Evolutionary conservation across 2,329 filamentous ascomycete species (phyloP).

Genomic region (Monilinia laxa): DNA sequence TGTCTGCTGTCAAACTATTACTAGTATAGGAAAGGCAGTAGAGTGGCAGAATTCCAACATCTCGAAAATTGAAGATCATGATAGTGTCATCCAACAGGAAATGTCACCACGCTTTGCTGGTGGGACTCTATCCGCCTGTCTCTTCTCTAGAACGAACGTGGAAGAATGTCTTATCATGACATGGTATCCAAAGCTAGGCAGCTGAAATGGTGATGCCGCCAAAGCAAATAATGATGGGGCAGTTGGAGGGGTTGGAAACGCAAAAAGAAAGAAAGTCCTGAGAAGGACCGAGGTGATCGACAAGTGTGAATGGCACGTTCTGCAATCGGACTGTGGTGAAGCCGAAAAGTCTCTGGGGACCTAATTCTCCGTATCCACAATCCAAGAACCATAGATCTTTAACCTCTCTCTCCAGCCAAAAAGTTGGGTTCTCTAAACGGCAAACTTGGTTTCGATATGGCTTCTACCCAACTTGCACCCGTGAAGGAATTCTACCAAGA

Average conservation of each 20-base stretch:
- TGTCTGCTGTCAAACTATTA: not conserved
- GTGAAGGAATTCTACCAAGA: conserved; percentile 16
- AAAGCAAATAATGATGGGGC: conserved; percentile 14
- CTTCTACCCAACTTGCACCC: conserved; percentile 7
- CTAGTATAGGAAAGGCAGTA: not conserved
- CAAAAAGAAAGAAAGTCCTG: not conserved
- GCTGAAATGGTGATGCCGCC: conserved; percentile 7
- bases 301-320: not conserved
- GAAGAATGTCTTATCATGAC: conserved; percentile 14
- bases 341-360: not conserved
- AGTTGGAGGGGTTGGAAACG: not conserved
- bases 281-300: conserved; percentile 4
- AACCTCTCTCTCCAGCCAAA: conserved; percentile 13
- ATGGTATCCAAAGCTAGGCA: not conserved
- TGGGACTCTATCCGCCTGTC: not conserved
- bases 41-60: conserved; percentile 4
- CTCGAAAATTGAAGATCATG: not conserved
- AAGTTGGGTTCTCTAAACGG: not conserved
- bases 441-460: conserved; percentile 1
- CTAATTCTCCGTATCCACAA: not conserved
- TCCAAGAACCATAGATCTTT: conserved; percentile 1
- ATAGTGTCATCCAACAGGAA: conserved; percentile 4
- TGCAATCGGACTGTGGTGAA: not conserved
- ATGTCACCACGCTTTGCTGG: not conserved
- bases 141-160: conserved; percentile 2